Conservation (phyloP, 2,329 filamentous ascomycete species). For the Magnaporthiopsis rhizophila region DNA sequence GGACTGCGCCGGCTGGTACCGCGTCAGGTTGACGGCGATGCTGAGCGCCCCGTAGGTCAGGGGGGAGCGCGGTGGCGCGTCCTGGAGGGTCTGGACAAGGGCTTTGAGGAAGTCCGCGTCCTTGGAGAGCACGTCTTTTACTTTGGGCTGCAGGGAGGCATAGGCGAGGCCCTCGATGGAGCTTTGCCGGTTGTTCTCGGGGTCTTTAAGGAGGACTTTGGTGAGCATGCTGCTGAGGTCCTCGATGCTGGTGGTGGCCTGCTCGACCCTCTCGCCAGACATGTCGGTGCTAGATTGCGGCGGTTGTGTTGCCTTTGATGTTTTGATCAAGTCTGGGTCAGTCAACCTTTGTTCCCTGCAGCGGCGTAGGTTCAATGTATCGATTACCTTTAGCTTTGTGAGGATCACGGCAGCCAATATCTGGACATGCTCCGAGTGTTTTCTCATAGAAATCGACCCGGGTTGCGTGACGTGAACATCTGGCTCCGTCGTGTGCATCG, state of each 20-base stretch:
- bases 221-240: conserved; percentile 58
- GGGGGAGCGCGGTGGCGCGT: conserved; percentile 55
- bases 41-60: conserved; percentile 79
- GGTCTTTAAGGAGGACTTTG: conserved; percentile 55
- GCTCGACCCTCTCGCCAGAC: conserved; percentile 37
- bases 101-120: conserved; percentile 62
- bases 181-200: conserved; percentile 53
- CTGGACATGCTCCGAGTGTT: conserved; percentile 54
- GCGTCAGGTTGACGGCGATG: conserved; percentile 76
- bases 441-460: conserved; percentile 51
- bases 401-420: conserved; percentile 66
- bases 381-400: conserved; percentile 63
- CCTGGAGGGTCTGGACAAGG: conserved; percentile 56
- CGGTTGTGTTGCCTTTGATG: conserved; percentile 43
- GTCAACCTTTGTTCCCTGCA: conserved; percentile 29
- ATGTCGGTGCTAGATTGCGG: conserved; percentile 29
- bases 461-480: conserved; percentile 43
- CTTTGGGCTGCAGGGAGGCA: conserved; percentile 72
- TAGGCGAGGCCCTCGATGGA: conserved; percentile 90
- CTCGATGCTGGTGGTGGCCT: conserved; percentile 54
- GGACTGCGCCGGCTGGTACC: conserved; percentile 66
- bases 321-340: conserved; percentile 28
- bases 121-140: conserved; percentile 72
- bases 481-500: conserved; percentile 41
- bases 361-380: too few species aligned